A percentile compares a stretch with the other conserved stretches of the same genome.
These are phyloP conservation scores for Rubroshorea leprosula DNA, from an alignment of 345 rosid species.

Conservation along the genomic window DNA sequence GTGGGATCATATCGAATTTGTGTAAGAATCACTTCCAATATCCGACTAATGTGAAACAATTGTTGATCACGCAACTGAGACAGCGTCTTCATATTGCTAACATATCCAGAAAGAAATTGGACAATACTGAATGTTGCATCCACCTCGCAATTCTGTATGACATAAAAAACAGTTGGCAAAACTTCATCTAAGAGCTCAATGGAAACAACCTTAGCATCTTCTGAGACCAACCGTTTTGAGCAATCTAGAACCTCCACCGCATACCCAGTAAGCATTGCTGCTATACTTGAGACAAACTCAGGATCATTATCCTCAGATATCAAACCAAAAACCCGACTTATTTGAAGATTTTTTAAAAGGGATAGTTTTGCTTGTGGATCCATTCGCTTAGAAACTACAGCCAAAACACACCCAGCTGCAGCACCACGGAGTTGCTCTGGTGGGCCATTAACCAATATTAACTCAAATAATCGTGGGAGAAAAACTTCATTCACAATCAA, in stretches of 20 bases:
- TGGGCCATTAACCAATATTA: slow-evolving; percentile 54
- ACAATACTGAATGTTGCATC: slow-evolving; percentile 57
- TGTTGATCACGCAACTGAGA: slow-evolving; percentile 72
- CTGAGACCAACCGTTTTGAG: slow-evolving; percentile 57
- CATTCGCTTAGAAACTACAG: slow-evolving; percentile 88
- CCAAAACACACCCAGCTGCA: slow-evolving; percentile 76
- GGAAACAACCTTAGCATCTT: slow-evolving; percentile 48
- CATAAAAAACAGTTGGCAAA: slow-evolving; percentile 70
- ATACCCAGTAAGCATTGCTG: slow-evolving; percentile 73
- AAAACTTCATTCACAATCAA: slow-evolving; percentile 73
- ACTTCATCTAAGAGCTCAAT: slow-evolving; percentile 76
- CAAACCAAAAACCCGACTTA: slow-evolving; percentile 62
- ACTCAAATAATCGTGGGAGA: slow-evolving; percentile 69
- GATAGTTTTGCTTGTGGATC: slow-evolving; percentile 61
- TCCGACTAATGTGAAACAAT: slow-evolving; percentile 55
- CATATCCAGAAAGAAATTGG: slow-evolving; percentile 78
- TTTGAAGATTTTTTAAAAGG: slow-evolving; percentile 64
- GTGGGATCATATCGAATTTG: slow-evolving; percentile 74
- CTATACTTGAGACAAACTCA: slow-evolving; percentile 54
- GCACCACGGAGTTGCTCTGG: slow-evolving; percentile 74
- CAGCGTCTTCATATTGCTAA: slow-evolving; percentile 70
- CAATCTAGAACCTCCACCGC: slow-evolving; percentile 85
- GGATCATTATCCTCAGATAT: slow-evolving; percentile 53
- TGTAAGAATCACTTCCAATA: slow-evolving; percentile 69
- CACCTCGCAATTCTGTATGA: slow-evolving; percentile 68